Evolutionary conservation across 2,329 filamentous ascomycete species (phyloP), one percentile per base, ranked within the genome.

Genomic region (Didymella pinodella): DNA sequence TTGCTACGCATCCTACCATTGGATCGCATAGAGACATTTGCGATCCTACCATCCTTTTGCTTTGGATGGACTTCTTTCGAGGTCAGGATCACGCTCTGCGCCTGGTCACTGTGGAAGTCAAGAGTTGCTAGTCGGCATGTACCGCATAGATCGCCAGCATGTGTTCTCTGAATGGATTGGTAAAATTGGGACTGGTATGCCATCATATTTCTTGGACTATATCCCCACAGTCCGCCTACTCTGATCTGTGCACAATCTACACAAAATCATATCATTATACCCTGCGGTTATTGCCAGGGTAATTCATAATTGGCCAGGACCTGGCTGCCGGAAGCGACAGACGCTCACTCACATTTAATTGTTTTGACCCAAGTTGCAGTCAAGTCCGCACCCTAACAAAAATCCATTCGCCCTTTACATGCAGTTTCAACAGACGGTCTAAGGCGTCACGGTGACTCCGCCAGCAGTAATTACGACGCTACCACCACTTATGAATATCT

Each of bases 291-390:
- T 54, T 43, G 48, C 56, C 43, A 54, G 50, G 45, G 46, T 43
- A 20, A 25, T 38, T 47, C 26, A 36, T 54, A 50, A 28, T 34
- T 22, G 46, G 26, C 50, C 26, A 47, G 56, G 56, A 48, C 50
- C 50, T 59, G 46, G 50, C 14, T 54, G 41, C 16, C 31, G 56
- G 47, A 51, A 51, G 14, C 49, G 41, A 59, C 20, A 29, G 11
- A 41, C 34, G 36, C 29, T 50, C 44, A 40, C 6, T 36, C 20
- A 26, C 11, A 20, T 47, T 59, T 7, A 50, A 41, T 34, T 54
- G 46, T 40, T 54, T 26, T 32, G 43, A 47, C 56, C 56, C 51
- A 54, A 59, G 46, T 48, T 58, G 56, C 50, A 59, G 47, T 50
- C 50, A 54, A 54, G 32, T 41, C 56, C 50, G 50, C 50, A 54